Evolutionary conservation across 371 early-diverging fungal species (phyloP), one percentile per base, ranked within the genome.

Genomic region (Rhizopus delemar): DNA sequence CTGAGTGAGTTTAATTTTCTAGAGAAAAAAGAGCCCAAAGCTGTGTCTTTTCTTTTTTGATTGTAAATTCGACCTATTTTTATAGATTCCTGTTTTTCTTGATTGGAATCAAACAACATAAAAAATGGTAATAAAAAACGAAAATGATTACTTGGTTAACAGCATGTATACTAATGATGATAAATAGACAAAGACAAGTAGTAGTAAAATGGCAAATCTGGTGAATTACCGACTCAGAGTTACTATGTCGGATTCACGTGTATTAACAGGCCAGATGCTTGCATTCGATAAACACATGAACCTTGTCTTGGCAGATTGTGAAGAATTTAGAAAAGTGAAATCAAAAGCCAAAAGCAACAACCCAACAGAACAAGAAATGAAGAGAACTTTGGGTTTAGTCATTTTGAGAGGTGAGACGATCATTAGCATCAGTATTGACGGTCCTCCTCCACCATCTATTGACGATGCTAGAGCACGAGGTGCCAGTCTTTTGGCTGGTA

Each of bases 261-360:
- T 87, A 7, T 74, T 98, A 66, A 88, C 96, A 8, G 99, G 99
- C 33, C 94, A 96, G 64, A 94, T 98, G 96, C 84, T 97, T 46
- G 97, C 99, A 28, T 98, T 96, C 67, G 99, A 98, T 75, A 95
- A 93, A 70, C 93, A 96, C 77, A 97, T 98, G 97, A 98, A 98
- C 70, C 80, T 98, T 60, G 99, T 98, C 13, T 83, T 98, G 28
- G 86, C 94, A 16, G 99, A 97, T 72, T 95, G 95, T 81, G 95
- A 98, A 70, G 99, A 98, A 78, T 94, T 93, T 70, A 89, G 98
- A 52, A 91, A 85, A 66, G 80, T 95, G 63, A 94, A 92, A 65
- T 73, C 86, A 41, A 91, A 86, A 69, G 71, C 67, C 51, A 81
- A 73, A 62, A 63, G 15, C 15, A 43, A 62, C 65, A 56, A 74